Evolutionary conservation across 352 stramenopile genomes (phyloP).

Genomic region (Plasmopara halstedii): DNA sequence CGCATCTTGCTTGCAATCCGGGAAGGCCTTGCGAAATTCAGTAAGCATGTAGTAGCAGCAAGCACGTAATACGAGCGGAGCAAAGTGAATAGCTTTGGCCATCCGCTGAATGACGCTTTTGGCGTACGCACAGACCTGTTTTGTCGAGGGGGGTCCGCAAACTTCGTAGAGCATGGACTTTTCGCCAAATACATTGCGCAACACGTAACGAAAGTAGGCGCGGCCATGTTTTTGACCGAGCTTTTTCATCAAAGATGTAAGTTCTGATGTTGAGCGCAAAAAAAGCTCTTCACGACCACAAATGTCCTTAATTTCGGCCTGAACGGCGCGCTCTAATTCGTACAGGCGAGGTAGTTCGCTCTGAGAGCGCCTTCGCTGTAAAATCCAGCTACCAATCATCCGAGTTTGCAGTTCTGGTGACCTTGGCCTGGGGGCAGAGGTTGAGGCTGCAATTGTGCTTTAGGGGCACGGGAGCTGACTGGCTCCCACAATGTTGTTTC

Average conservation of each 20-base stretch:
- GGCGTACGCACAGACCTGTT: slow-evolving; percentile 44
- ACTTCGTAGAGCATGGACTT: slow-evolving; percentile 44
- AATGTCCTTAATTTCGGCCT: slow-evolving; percentile 51
- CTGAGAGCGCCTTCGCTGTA: slow-evolving; percentile 28
- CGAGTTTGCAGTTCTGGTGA: background rate
- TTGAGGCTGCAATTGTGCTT: slow-evolving; percentile 13
- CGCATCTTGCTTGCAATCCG: slow-evolving; percentile 42
- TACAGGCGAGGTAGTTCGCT: slow-evolving; percentile 53
- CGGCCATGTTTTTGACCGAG: slow-evolving; percentile 59
- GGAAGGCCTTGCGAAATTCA: slow-evolving; percentile 68
- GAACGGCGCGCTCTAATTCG: slow-evolving; percentile 60
- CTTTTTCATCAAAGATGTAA: slow-evolving; percentile 64
- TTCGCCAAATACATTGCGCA: slow-evolving; percentile 69
- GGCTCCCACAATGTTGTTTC: slow-evolving; percentile 1
- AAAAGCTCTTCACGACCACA: slow-evolving; percentile 71
- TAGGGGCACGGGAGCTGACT: slow-evolving; percentile 2
- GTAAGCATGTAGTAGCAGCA: slow-evolving; percentile 61
- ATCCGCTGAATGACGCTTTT: slow-evolving; percentile 61
- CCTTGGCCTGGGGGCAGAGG: background rate
- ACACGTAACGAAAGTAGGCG: slow-evolving; percentile 74
- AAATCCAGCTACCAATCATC: slow-evolving; percentile 26
- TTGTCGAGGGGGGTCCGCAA: slow-evolving; percentile 14
- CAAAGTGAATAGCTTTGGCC: slow-evolving; percentile 62
- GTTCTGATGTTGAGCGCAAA: slow-evolving; percentile 61
- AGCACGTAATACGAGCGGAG: slow-evolving; percentile 63